Evolutionary conservation across 257 asterid species (phyloP).

Genomic region (Solanum clarkiae): DNA sequence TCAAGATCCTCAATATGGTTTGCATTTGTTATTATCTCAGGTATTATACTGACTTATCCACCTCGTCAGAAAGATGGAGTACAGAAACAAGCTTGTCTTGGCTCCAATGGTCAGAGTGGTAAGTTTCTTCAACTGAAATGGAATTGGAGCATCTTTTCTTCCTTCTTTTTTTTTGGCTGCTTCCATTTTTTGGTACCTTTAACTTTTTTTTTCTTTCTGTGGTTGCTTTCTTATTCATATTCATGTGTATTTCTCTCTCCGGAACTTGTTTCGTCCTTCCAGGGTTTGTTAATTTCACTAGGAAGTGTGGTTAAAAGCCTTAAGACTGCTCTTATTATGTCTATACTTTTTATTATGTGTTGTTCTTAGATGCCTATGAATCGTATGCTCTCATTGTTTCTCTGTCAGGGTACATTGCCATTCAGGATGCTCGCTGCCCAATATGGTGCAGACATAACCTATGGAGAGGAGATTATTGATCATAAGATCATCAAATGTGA

Average conservation of each 20-base stretch:
- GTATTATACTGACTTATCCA: neutral
- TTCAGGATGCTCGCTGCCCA: conserved; percentile 79
- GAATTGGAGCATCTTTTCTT: neutral
- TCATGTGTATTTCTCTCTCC: neutral
- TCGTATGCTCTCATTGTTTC: neutral
- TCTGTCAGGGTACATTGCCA: conserved; percentile 70
- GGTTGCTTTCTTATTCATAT: neutral
- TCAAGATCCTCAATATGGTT: neutral
- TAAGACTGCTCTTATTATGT: neutral
- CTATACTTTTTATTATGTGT: neutral
- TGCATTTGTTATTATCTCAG: neutral
- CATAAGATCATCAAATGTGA: conserved; percentile 86
- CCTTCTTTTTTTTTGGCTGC: neutral
- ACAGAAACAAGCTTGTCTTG: conserved; percentile 66
- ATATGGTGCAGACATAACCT: conserved; percentile 81
- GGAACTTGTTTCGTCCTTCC: neutral
- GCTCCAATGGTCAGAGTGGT: conserved; percentile 98
- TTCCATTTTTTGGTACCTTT: neutral
- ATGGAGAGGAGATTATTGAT: conserved; percentile 93
- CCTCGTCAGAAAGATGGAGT: conserved; percentile 23
- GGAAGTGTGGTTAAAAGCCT: neutral
- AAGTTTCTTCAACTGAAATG: conserved; percentile 9
- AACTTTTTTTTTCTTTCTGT: neutral
- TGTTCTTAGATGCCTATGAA: neutral
- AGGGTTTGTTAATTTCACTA: neutral